A percentile compares a stretch with the other conserved stretches of the same genome.
phyloP scores from a whole-genome alignment of 1,284 basidiomycete genomes.

The Pholiota adiposa region DNA sequence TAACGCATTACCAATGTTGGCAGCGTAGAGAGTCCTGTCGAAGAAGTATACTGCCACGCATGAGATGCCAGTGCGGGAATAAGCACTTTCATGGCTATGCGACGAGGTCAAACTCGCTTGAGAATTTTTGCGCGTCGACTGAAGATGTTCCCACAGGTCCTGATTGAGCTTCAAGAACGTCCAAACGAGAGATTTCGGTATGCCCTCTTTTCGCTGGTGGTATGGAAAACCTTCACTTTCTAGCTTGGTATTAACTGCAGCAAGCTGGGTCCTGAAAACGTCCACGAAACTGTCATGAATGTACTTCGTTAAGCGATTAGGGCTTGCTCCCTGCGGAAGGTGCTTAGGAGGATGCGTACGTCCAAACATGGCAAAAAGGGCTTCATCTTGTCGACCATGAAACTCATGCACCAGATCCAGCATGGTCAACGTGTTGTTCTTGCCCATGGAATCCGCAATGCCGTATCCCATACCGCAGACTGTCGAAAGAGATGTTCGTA shows the following conservation, averaged over 20 bases:
- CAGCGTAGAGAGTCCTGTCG: conserved; percentile 85
- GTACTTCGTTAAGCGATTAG: conserved; percentile 74
- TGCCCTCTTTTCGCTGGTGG: conserved; percentile 47
- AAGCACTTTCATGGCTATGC: conserved; percentile 44
- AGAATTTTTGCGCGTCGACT: conserved; percentile 69
- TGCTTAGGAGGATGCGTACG: conserved; percentile 63
- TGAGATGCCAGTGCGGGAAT: conserved; percentile 78
- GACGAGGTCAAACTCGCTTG: conserved; percentile 47
- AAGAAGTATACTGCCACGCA: conserved; percentile 89
- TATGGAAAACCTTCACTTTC: conserved; percentile 65
- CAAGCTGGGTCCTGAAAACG: conserved; percentile 65
- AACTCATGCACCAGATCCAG: conserved; percentile 93
- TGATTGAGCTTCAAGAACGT: conserved; percentile 89
- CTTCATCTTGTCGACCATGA: conserved; percentile 78
- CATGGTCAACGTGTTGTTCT: conserved; percentile 81
- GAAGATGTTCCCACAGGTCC: conserved; percentile 68
- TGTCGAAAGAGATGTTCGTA: conserved; percentile 90
- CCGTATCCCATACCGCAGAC: conserved; percentile 96
- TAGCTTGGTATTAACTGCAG: conserved; percentile 47
- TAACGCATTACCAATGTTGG: conserved; percentile 89
- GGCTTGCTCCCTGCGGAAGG: conserved; percentile 46
- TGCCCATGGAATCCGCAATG: conserved; percentile 93
- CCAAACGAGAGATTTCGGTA: conserved; percentile 80
- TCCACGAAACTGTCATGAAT: conserved; percentile 81
- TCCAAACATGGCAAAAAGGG: conserved; percentile 97